phyloP scores from a whole-genome alignment of 2,329 filamentous ascomycete genomes.

The Blumeria graminis region DNA sequence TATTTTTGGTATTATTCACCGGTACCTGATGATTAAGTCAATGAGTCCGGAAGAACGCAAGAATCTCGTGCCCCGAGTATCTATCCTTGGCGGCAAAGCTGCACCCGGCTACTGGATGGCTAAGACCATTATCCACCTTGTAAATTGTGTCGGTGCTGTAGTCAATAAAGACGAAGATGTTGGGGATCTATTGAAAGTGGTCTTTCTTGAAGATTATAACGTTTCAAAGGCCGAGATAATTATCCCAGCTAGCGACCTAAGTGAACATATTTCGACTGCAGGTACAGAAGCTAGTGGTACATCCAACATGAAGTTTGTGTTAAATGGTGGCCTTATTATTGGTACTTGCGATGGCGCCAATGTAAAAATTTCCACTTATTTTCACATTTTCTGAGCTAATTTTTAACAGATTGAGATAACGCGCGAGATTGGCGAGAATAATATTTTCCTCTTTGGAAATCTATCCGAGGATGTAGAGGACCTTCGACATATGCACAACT shows the following conservation, averaged over 20 bases:
- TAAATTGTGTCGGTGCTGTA: conserved; percentile 75
- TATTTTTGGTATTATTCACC: conserved; percentile 92
- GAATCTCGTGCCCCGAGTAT: conserved; percentile 69
- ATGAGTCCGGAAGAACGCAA: conserved; percentile 66
- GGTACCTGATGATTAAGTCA: conserved; percentile 72
- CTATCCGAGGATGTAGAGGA: conserved; percentile 92
- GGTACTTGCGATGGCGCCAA: conserved; percentile 96
- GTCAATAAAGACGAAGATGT: conserved; percentile 85
- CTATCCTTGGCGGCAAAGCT: conserved; percentile 93
- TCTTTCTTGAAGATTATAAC: conserved; percentile 96
- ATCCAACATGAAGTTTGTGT: conserved; percentile 98
- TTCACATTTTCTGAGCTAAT: neutral
- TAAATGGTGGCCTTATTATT: conserved; percentile 92
- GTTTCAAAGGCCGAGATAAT: conserved; percentile 99
- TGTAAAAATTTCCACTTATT: conserved; percentile 23
- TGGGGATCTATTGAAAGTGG: conserved; percentile 83
- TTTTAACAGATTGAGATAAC: conserved; percentile 66
- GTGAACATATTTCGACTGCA: conserved; percentile 94
- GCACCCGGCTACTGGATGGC: conserved; percentile 99
- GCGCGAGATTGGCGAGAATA: conserved; percentile 82
- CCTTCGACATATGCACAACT: conserved; percentile 72
- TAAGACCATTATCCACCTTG: conserved; percentile 91
- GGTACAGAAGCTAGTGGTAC: conserved; percentile 80
- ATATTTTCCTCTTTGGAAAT: conserved; percentile 97
- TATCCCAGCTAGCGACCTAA: conserved; percentile 78